phyloP scores from a whole-genome alignment of 176 grass and related monocot species.

The Rhynchospora pubera region DNA sequence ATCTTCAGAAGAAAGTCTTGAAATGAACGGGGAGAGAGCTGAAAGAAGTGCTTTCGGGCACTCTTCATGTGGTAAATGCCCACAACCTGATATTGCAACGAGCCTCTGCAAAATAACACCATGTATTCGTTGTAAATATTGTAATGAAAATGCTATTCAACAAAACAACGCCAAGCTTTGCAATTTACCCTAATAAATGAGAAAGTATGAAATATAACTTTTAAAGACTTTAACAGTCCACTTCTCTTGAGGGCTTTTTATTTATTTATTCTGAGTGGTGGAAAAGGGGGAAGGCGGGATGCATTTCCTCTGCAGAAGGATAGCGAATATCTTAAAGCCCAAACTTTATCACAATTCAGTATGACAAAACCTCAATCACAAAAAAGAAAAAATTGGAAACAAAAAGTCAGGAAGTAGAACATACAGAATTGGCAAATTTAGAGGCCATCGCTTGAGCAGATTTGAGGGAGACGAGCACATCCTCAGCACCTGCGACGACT shows the following conservation, averaged over 20 bases:
- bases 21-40: constrained; percentile 81
- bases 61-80: constrained; percentile 95
- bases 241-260: not conserved
- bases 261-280: not conserved
- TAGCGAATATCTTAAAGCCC: not conserved
- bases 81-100: constrained; percentile 78
- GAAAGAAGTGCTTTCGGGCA: constrained; percentile 85
- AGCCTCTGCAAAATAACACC: constrained; percentile 51
- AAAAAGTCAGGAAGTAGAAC: constrained; percentile 6
- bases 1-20: constrained; percentile 52
- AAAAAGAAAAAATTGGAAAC: not conserved
- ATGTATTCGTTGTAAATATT: not conserved
- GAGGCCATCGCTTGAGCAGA: constrained; percentile 83
- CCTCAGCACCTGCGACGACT: constrained; percentile 76
- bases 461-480: constrained; percentile 74
- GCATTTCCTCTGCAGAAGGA: not conserved
- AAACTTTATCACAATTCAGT: not conserved
- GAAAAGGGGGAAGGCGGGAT: not conserved
- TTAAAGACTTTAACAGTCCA: not conserved
- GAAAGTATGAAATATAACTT: not conserved
- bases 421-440: constrained; percentile 83
- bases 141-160: not conserved
- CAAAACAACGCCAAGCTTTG: not conserved
- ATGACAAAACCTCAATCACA: not conserved
- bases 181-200: not conserved